Evolutionary conservation across 768 basidiomycete species (phyloP).

Genomic region (Rhodocollybia butyracea): DNA sequence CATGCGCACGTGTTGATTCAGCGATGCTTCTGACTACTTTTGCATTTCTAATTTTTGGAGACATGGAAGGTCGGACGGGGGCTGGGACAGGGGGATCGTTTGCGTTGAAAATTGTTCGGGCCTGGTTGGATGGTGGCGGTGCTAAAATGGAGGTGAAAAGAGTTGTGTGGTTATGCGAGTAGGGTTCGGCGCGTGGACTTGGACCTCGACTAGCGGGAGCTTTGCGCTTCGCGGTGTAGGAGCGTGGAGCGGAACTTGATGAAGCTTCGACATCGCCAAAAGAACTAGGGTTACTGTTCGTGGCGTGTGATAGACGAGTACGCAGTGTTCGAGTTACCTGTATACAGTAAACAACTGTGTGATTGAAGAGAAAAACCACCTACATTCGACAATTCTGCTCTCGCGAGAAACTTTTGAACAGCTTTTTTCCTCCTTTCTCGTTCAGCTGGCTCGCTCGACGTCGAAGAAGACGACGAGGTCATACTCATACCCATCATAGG

Average conservation of each 20-base stretch:
- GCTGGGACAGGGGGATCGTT: slow-evolving; percentile 64
- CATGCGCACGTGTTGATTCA: slow-evolving; percentile 43
- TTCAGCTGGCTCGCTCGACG: slow-evolving; percentile 40
- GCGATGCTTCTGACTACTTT: slow-evolving; percentile 44
- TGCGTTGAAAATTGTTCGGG: slow-evolving; percentile 76
- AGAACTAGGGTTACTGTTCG: slow-evolving; percentile 63
- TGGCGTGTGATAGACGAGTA: slow-evolving; percentile 77
- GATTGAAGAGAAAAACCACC: too few species aligned
- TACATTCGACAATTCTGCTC: slow-evolving; percentile 80
- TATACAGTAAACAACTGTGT: too few species aligned
- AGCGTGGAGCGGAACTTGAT: slow-evolving; percentile 18
- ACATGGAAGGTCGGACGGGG: slow-evolving; percentile 42
- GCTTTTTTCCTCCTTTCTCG: slow-evolving; percentile 63
- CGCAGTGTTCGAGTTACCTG: slow-evolving; percentile 82
- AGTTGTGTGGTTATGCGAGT: slow-evolving; percentile 43
- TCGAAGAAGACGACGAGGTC: slow-evolving; percentile 15
- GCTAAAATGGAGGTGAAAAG: slow-evolving; percentile 75
- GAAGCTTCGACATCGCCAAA: slow-evolving; percentile 72
- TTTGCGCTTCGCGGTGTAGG: slow-evolving; percentile 19
- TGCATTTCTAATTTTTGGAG: slow-evolving; percentile 29
- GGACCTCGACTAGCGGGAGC: slow-evolving; percentile 38
- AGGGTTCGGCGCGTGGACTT: slow-evolving; percentile 38
- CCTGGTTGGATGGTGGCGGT: slow-evolving; percentile 71
- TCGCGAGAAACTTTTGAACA: slow-evolving; percentile 72
- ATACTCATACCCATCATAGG: too few species aligned